phyloP scores from a whole-genome alignment of 495 filamentous ascomycete species.

The Aspergillus leporis region DNA sequence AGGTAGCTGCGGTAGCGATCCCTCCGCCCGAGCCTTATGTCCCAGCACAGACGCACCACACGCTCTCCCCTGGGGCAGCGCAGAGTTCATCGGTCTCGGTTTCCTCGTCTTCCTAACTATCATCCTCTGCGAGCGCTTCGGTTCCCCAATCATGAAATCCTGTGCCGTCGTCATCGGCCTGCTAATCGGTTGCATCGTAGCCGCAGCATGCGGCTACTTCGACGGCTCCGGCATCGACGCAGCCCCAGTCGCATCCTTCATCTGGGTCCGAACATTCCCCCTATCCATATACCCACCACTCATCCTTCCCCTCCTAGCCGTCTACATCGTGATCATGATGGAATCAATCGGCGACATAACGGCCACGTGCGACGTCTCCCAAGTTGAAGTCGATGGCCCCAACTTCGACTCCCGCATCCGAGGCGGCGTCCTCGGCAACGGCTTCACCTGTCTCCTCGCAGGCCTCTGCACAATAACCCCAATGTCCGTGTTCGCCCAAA shows the following conservation, averaged over 20 bases:
- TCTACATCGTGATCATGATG: conserved; percentile 87
- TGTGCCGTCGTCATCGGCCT: conserved; percentile 80
- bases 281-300: conserved; percentile 79
- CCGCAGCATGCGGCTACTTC: conserved; percentile 83
- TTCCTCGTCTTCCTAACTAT: conserved; percentile 91
- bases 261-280: conserved; percentile 89
- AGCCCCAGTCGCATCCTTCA: conserved; percentile 76
- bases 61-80: conserved; percentile 81
- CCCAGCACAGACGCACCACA: conserved; percentile 73
- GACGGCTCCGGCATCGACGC: conserved; percentile 65
- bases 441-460: conserved; percentile 78
- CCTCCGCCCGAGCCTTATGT: conserved; percentile 61
- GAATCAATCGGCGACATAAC: conserved; percentile 77
- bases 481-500: conserved; percentile 80
- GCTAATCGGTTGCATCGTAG: conserved; percentile 84
- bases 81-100: conserved; percentile 86
- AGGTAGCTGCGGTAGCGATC: conserved; percentile 58
- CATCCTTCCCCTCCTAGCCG: conserved; percentile 78
- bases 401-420: conserved; percentile 88
- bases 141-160: conserved; percentile 73
- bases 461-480: conserved; percentile 83
- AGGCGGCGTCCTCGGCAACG: conserved; percentile 75
- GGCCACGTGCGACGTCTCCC: conserved; percentile 72
- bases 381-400: conserved; percentile 75
- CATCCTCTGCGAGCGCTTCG: conserved; percentile 82